Conservation (phyloP, 768 basidiomycete genomes). For the Suillus clintonianus region DNA sequence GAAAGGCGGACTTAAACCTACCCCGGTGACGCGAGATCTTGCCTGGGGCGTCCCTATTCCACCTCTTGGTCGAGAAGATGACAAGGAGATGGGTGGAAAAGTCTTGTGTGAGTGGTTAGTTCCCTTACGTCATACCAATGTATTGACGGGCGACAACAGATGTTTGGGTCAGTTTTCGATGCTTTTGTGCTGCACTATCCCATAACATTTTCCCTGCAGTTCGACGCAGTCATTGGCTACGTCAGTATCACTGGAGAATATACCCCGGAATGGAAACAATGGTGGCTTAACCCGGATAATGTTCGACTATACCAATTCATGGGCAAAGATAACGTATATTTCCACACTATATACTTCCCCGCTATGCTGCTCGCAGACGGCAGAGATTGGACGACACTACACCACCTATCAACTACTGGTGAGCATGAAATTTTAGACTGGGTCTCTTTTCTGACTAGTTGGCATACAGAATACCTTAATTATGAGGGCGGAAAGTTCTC, state of each 20-base stretch:
- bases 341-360: conserved; percentile 96
- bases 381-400: conserved; percentile 89
- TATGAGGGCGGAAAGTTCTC: conserved; percentile 99
- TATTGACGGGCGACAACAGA: conserved; percentile 45
- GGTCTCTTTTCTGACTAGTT: background rate
- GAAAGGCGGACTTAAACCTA: conserved; percentile 81
- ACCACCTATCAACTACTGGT: conserved; percentile 96
- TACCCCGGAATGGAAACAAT: conserved; percentile 91
- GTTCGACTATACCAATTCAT: conserved; percentile 97
- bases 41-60: conserved; percentile 97
- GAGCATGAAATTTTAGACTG: conserved; percentile 18
- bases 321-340: conserved; percentile 99
- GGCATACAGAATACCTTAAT: conserved; percentile 82
- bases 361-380: conserved; percentile 88
- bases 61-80: conserved; percentile 64
- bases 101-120: conserved; percentile 80
- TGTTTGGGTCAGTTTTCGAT: conserved; percentile 76
- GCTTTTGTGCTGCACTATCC: background rate
- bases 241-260: conserved; percentile 96
- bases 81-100: conserved; percentile 87
- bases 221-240: conserved; percentile 96
- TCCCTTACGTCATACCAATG: conserved; percentile 3
- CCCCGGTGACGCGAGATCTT: conserved; percentile 91
- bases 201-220: conserved; percentile 48
- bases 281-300: conserved; percentile 94